Evolutionary conservation across 2,329 filamentous ascomycete genomes (phyloP).

Genomic region (Monilinia polystroma): DNA sequence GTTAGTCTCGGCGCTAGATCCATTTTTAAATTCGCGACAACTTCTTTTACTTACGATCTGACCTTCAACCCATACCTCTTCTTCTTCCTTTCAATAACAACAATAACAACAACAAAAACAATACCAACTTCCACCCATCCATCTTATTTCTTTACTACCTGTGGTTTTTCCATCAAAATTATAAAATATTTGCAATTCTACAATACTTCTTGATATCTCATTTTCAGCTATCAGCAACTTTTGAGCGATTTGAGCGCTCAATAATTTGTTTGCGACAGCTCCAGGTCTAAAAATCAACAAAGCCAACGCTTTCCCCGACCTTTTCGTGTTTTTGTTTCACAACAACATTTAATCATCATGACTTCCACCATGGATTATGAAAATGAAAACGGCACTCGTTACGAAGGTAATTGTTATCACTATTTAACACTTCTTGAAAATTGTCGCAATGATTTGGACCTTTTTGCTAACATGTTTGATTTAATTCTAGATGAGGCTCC

Average conservation of each 20-base stretch:
- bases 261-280: constrained; percentile 24
- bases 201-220: constrained; percentile 4
- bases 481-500: constrained; percentile 56
- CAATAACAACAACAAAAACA: no score
- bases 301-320: background rate
- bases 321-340: constrained; percentile 20
- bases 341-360: constrained; percentile 36
- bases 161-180: background rate
- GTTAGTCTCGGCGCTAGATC: constrained; percentile 23
- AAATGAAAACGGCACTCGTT: constrained; percentile 63
- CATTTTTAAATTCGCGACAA: constrained; percentile 22
- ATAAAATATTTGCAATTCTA: constrained; percentile 9
- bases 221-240: constrained; percentile 14
- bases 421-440: background rate
- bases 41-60: constrained; percentile 22
- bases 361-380: constrained; percentile 68
- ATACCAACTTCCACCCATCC: background rate
- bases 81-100: background rate
- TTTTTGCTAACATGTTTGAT: constrained; percentile 25
- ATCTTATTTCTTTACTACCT: constrained; percentile 12
- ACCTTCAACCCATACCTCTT: constrained; percentile 13
- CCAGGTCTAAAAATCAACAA: constrained; percentile 1
- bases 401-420: constrained; percentile 54
- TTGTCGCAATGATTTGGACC: background rate
- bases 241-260: constrained; percentile 21